Base-by-base conservation (phyloP, 352 stramenopile genomes). In the Discostella stelligera region DNA sequence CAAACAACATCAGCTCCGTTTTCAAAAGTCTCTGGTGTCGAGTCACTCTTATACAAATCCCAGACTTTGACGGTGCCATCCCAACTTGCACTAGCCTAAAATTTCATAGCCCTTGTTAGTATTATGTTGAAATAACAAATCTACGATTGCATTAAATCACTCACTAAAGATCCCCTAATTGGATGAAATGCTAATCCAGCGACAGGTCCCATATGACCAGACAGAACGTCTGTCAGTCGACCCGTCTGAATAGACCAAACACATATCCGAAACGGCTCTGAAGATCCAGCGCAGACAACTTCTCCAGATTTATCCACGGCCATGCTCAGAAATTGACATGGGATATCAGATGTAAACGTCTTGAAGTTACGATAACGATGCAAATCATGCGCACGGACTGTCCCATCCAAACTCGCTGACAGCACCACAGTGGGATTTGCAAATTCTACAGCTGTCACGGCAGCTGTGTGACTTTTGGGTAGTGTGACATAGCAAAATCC, bases 401-500 rank as follows among this genome's bases (percentile, higher is more conserved):
- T 99, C 53, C 97, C 97, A 85, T 99, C 98, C 0, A 99, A 89
- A 74, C 95, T 98, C n/a, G 94, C 90, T 69, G 92, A 98, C 7
- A 99, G 80, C 6, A 99, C 91, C 7, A 94, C 89, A 46, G 84
- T 94, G 44, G 86, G 70, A 66, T 92, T 93, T 11, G 91, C 91
- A 86, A 99, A 99, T 65, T 93, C 91, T 56, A 99, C 94, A 20
- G 94, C 96, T 10, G 96, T 99, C 10, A 99, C 92, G 1, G 97
- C 95, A 21, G 96, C 97, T 11, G 94, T 88, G 84, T 99, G 98
- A 21, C 69, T 85, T 77, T 99, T 96, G 0, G 92, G 93, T 74
- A 99, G 98, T 2, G 98, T 99, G 2, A 98, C 96, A 88, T 98
- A 99, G 84, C 98, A 99, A 87, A 99, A 99, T 54, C 97, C 98